These are phyloP conservation scores for Barnettozyma botsteinii DNA, from an alignment of 805 yeast species.

Conservation along the genomic window DNA sequence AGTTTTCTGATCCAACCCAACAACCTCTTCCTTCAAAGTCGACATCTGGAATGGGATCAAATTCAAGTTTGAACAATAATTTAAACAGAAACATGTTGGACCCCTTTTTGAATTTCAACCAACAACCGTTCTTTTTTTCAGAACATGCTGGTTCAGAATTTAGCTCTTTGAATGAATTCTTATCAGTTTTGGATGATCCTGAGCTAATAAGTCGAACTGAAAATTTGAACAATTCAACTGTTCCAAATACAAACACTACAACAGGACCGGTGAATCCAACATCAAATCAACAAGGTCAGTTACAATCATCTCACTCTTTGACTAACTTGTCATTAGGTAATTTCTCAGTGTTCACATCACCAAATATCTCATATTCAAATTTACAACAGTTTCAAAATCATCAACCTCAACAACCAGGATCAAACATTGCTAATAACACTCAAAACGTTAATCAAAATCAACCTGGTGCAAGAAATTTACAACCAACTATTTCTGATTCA, in stretches of 20 bases:
- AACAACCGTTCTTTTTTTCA: constrained; percentile 76
- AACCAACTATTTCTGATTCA: constrained; percentile 42
- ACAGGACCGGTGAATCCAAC: neutral
- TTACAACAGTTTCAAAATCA: constrained; percentile 10
- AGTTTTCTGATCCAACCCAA: constrained; percentile 10
- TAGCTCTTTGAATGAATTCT: constrained; percentile 80
- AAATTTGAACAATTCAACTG: neutral
- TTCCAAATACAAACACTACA: neutral
- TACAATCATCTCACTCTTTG: constrained; percentile 23
- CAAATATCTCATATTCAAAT: constrained; percentile 15
- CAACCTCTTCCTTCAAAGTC: constrained; percentile 1
- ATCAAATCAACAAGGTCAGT: constrained; percentile 1
- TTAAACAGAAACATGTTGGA: constrained; percentile 9
- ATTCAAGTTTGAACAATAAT: neutral
- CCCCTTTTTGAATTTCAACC: constrained; percentile 27
- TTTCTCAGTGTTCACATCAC: constrained; percentile 20
- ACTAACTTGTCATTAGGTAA: constrained; percentile 24
- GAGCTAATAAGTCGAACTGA: constrained; percentile 45
- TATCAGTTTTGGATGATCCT: constrained; percentile 86
- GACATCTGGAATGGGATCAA: constrained; percentile 1
- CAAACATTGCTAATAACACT: constrained; percentile 7
- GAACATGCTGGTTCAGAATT: constrained; percentile 94
- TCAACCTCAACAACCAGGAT: constrained; percentile 12
- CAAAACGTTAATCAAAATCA: constrained; percentile 9
- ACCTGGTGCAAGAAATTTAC: too few relatives aligned